phyloP scores from a whole-genome alignment of 257 asterid species.

The Solanum sejunctum region DNA sequence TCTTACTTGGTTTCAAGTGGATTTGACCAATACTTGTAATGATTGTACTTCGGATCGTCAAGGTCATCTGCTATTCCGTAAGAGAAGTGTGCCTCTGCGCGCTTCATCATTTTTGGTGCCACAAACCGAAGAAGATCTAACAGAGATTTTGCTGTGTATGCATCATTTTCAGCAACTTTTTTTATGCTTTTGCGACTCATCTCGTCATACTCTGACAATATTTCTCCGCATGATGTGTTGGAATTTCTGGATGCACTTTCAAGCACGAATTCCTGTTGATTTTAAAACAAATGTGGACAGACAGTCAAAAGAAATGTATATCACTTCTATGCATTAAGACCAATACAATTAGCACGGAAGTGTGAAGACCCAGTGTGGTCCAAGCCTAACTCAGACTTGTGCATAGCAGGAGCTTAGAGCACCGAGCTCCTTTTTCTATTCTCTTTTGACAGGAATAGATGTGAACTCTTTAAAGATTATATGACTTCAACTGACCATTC shows the following conservation, averaged over 20 bases:
- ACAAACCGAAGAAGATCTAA: conserved; percentile 9
- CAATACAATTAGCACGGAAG: neutral
- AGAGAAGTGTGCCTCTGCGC: conserved; percentile 5
- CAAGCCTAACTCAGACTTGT: neutral
- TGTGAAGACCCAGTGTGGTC: neutral
- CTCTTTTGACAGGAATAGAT: neutral
- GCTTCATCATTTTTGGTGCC: conserved; percentile 13
- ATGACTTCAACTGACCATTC: neutral
- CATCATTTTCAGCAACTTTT: conserved; percentile 4
- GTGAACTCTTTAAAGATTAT: neutral
- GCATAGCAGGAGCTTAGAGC: neutral
- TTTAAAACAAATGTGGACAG: neutral
- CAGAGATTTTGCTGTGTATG: neutral
- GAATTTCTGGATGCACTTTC: neutral
- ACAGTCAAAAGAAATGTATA: neutral
- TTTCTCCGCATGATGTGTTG: neutral
- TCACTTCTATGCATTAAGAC: neutral
- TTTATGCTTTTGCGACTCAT: neutral
- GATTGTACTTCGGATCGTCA: conserved; percentile 3
- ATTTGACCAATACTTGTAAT: conserved; percentile 13
- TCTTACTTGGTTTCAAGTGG: conserved; percentile 6
- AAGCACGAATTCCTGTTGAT: neutral
- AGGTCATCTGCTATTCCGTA: conserved; percentile 12
- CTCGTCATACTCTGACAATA: conserved; percentile 6
- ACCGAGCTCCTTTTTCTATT: neutral